Conservation (phyloP, 106 monocot species). For the Iris macrosiphon region DNA sequence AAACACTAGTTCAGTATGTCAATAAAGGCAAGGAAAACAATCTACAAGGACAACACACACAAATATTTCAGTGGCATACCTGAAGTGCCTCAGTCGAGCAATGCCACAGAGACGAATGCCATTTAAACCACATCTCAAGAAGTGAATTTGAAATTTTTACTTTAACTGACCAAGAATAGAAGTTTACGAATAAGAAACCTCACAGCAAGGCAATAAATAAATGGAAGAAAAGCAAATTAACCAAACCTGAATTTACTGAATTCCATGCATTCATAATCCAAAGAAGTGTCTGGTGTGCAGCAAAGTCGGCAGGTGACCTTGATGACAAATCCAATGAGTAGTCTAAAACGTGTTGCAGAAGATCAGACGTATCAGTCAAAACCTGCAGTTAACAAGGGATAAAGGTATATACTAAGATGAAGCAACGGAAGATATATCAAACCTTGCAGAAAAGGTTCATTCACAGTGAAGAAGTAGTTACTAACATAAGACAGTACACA, state of each 20-base stretch:
- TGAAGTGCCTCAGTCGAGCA: conserved; percentile 27
- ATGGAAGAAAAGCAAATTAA: background rate
- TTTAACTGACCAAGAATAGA: conserved; percentile 22
- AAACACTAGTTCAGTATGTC: background rate
- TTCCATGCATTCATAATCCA: conserved; percentile 65
- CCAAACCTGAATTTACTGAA: conserved; percentile 50
- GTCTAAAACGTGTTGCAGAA: conserved; percentile 36
- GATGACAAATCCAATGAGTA: conserved; percentile 68
- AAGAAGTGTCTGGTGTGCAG: conserved; percentile 60
- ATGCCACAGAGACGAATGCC: conserved; percentile 78
- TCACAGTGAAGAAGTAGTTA: background rate
- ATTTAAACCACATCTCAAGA: conserved; percentile 82
- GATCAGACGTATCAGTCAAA: conserved; percentile 15
- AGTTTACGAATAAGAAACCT: conserved; percentile 5
- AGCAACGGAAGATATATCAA: background rate
- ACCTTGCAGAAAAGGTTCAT: background rate
- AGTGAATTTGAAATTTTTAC: conserved; percentile 31
- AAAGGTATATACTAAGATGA: background rate
- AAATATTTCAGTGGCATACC: too few relatives aligned
- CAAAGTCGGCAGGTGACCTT: conserved; percentile 59
- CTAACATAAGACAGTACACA: background rate
- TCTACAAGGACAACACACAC: background rate
- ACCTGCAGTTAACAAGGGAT: conserved; percentile 15
- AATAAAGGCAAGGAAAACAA: background rate
- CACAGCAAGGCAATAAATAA: background rate